Conservation (phyloP, 352 stramenopile species). For the Phytophthora hibernalis region DNA sequence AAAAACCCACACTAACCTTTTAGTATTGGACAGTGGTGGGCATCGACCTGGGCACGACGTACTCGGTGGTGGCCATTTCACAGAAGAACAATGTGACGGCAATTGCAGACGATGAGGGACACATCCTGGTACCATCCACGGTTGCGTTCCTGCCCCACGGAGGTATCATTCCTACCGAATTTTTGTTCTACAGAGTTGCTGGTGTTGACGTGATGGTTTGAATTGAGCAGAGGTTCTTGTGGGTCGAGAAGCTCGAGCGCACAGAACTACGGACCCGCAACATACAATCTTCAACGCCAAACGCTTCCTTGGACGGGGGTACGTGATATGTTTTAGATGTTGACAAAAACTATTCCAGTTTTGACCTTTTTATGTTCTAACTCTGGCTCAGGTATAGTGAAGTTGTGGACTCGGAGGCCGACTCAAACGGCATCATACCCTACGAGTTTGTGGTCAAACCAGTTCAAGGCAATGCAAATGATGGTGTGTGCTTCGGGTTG, state of each 20-base stretch:
- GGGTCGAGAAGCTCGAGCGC: slow-evolving; percentile 49
- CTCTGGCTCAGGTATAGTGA: slow-evolving; percentile 36
- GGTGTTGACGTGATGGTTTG: neutral
- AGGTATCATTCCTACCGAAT: slow-evolving; percentile 22
- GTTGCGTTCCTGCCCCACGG: slow-evolving; percentile 65
- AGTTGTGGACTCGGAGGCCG: slow-evolving; percentile 22
- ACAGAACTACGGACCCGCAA: slow-evolving; percentile 58
- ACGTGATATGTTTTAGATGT: no score
- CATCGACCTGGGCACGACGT: slow-evolving; percentile 81
- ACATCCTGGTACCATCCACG: slow-evolving; percentile 69
- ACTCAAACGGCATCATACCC: slow-evolving; percentile 25
- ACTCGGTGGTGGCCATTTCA: slow-evolving; percentile 77
- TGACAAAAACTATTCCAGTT: neutral
- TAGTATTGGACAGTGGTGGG: slow-evolving; percentile 48
- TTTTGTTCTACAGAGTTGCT: neutral
- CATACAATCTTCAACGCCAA: slow-evolving; percentile 85
- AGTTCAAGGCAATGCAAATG: slow-evolving; percentile 10
- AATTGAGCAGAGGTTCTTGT: slow-evolving; percentile 46
- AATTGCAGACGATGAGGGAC: slow-evolving; percentile 56
- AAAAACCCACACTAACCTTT: neutral
- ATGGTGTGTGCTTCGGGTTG: slow-evolving; percentile 60
- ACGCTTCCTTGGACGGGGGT: slow-evolving; percentile 72
- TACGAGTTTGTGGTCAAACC: slow-evolving; percentile 59
- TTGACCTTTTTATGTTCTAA: neutral
- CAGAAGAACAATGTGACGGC: slow-evolving; percentile 71